These are phyloP conservation scores for Orbilia blumenaviensis DNA, from an alignment of 2,329 filamentous ascomycete genomes.

Conservation along the genomic window DNA sequence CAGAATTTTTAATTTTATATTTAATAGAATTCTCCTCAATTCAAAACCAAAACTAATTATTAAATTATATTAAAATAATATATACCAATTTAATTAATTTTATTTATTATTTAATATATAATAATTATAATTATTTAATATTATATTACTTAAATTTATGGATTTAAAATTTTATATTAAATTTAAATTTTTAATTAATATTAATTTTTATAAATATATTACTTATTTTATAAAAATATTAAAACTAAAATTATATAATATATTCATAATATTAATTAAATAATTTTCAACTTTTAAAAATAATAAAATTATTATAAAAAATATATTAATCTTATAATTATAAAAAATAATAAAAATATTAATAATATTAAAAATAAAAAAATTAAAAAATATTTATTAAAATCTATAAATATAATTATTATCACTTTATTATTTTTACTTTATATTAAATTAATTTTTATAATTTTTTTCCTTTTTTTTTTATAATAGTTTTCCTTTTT, in stretches of 20 bases:
- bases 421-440: no score
- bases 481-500: not conserved
- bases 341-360: no score
- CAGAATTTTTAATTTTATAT: not conserved
- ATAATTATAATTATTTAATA: not conserved
- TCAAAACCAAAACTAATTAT: not conserved
- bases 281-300: not conserved
- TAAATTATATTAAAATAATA: not conserved
- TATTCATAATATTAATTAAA: constrained; percentile 9
- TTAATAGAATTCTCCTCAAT: constrained; percentile 1
- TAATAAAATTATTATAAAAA: constrained; percentile 12
- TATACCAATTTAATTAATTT: not conserved
- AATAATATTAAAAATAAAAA: no score
- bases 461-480: not conserved
- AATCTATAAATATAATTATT: no score
- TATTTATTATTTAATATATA: not conserved
- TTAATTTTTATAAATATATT: constrained; percentile 8
- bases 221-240: not conserved
- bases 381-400: no score
- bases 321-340: not conserved
- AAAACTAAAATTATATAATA: not conserved
- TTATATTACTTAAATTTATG: constrained; percentile 7
- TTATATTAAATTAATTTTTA: not conserved
- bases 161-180: constrained; percentile 6
- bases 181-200: constrained; percentile 19